Conservation (phyloP, 2,329 filamentous ascomycete species). For the Penicillium decumbens region DNA sequence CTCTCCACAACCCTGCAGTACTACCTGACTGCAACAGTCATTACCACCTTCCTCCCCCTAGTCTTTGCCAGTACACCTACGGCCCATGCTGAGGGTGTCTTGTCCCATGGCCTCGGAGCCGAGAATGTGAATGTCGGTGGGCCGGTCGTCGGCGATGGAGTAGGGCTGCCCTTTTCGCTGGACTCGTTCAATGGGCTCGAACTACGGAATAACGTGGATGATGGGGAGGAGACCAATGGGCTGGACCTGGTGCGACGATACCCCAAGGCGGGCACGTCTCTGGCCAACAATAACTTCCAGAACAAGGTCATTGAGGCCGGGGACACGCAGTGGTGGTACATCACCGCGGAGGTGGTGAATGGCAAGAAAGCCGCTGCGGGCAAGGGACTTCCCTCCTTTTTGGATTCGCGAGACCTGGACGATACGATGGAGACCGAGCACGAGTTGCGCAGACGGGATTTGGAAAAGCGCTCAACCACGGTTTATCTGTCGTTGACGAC, state of each 20-base stretch:
- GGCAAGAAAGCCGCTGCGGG: slow-evolving; percentile 38
- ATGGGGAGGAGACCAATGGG: slow-evolving; percentile 30
- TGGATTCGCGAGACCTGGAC: slow-evolving; percentile 24
- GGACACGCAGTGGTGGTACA: slow-evolving; percentile 59
- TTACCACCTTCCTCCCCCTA: slow-evolving; percentile 57
- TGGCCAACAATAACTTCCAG: slow-evolving; percentile 62
- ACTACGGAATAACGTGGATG: slow-evolving; percentile 28
- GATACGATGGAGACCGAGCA: slow-evolving; percentile 2
- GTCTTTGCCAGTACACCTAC: slow-evolving; percentile 56
- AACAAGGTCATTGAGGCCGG: slow-evolving; percentile 55
- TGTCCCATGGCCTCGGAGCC: slow-evolving; percentile 42
- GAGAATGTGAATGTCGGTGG: slow-evolving; percentile 45
- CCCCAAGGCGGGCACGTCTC: slow-evolving; percentile 45
- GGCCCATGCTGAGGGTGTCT: slow-evolving; percentile 59
- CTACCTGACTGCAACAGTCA: slow-evolving; percentile 64
- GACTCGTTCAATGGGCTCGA: slow-evolving; percentile 30
- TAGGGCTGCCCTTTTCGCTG: slow-evolving; percentile 24
- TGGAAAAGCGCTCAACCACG: slow-evolving; percentile 39
- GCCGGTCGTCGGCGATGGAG: slow-evolving; percentile 30
- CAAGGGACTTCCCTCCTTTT: slow-evolving; percentile 30
- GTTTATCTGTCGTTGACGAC: slow-evolving; percentile 84
- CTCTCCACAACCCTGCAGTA: slow-evolving; percentile 66
- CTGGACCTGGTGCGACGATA: slow-evolving; percentile 55
- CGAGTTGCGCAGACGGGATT: slow-evolving; percentile 18
- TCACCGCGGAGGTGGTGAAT: slow-evolving; percentile 55